These are phyloP conservation scores for Pseudisothecium myosuroides DNA, from an alignment of 225 moss, liverwort and hornwort genomes.

Conservation along the genomic window DNA sequence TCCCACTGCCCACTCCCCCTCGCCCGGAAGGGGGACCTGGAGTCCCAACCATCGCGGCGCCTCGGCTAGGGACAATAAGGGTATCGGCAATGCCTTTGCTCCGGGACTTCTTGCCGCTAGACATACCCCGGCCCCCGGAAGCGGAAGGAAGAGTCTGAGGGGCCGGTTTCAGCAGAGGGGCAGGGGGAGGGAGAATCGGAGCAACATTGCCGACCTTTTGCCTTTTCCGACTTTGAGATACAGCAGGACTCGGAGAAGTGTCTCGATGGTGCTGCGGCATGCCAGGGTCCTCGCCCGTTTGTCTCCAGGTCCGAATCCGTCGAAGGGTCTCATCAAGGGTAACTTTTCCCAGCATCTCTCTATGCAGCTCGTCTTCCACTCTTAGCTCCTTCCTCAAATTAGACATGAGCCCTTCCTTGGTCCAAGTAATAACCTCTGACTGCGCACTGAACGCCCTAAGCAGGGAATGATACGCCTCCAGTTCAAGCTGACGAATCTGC, in stretches of 20 bases:
- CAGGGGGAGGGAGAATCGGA: constrained; percentile 47
- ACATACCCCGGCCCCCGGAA: constrained; percentile 20
- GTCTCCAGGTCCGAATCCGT: constrained; percentile 66
- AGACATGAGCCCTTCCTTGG: constrained; percentile 77
- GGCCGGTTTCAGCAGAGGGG: constrained; percentile 40
- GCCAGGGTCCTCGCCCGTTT: constrained; percentile 42
- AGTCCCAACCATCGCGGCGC: constrained; percentile 7
- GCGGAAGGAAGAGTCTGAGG: constrained; percentile 52
- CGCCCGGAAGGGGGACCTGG: constrained; percentile 20
- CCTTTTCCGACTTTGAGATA: constrained; percentile 79
- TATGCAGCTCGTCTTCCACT: constrained; percentile 86
- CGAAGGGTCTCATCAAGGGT: constrained; percentile 49
- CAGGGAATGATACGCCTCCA: constrained; percentile 78
- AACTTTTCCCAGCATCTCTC: constrained; percentile 70
- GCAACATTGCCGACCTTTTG: constrained; percentile 65
- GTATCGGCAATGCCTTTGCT: constrained; percentile 20
- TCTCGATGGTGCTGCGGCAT: constrained; percentile 39
- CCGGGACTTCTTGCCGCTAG: constrained; percentile 35
- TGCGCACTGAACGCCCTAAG: constrained; percentile 89
- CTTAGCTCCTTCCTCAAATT: constrained; percentile 83
- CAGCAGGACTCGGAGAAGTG: constrained; percentile 81
- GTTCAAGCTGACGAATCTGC: constrained; percentile 76
- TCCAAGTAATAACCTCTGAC: constrained; percentile 78
- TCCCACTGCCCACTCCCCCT: constrained; percentile 20
- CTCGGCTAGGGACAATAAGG: not conserved